Conservation (phyloP, 2,329 filamentous ascomycete species). For the Bipolaris sorokiniana region DNA sequence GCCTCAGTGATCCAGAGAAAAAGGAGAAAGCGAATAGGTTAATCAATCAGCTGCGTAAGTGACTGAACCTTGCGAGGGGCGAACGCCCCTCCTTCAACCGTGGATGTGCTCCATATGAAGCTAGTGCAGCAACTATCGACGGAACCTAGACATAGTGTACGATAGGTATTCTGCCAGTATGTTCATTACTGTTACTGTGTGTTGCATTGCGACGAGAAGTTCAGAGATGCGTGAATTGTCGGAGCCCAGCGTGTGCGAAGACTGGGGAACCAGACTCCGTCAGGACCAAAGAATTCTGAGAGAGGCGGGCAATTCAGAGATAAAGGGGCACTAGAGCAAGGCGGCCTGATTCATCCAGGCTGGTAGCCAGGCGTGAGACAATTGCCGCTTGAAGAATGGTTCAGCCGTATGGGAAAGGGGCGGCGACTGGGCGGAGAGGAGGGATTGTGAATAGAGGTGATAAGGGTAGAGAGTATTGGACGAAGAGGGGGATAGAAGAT, state of each 20-base stretch:
- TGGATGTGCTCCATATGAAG: neutral
- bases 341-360: neutral
- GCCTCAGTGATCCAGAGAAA: neutral
- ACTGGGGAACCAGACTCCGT: neutral
- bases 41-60: neutral
- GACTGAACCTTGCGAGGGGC: neutral
- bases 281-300: neutral
- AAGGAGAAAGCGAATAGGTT: neutral
- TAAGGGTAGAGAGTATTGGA: conserved; percentile 4
- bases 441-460: neutral
- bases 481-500: conserved; percentile 2
- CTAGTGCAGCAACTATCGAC: neutral
- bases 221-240: neutral
- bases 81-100: neutral
- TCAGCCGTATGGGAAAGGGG: neutral
- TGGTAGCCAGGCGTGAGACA: neutral
- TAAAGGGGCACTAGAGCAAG: neutral
- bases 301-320: neutral
- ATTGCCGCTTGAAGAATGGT: conserved; percentile 1
- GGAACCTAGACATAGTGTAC: neutral
- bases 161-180: neutral
- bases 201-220: neutral
- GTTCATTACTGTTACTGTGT: neutral
- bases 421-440: neutral
- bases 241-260: neutral